Evolutionary conservation across 257 asterid genomes (phyloP).

Genomic region (Nicotiana sylvestris): DNA sequence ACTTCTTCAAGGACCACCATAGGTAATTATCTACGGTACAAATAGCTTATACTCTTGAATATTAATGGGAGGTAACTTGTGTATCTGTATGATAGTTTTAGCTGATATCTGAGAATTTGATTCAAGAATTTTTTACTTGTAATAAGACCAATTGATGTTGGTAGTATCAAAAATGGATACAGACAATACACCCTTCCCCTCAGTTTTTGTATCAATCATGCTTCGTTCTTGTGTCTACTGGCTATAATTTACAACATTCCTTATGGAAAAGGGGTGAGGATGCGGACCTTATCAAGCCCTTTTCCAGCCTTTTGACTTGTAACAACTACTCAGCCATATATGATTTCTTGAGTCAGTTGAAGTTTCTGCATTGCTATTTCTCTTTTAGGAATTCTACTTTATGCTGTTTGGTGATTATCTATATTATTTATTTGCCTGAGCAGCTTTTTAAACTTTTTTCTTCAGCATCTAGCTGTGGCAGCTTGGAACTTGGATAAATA

Average conservation of each 20-base stretch:
- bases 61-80: not conserved
- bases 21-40: constrained; percentile 45
- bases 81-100: not conserved
- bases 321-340: not conserved
- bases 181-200: not conserved
- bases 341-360: not conserved
- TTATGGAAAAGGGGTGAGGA: not conserved
- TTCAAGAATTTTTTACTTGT: not conserved
- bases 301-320: not conserved
- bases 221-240: not conserved
- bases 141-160: not conserved
- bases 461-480: not conserved
- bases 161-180: not conserved
- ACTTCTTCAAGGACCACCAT: constrained; percentile 94
- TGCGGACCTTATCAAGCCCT: not conserved
- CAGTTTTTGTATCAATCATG: not conserved
- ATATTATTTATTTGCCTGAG: not conserved
- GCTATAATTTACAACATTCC: not conserved
- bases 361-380: not conserved
- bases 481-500: not conserved
- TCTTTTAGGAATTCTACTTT: not conserved
- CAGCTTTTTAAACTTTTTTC: not conserved
- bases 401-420: not conserved
- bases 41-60: constrained; percentile 15
- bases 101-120: constrained; percentile 1